Evolutionary conservation across 225 moss, liverwort and hornwort genomes (phyloP).

Genomic region (Rhytidiadelphus loreus): DNA sequence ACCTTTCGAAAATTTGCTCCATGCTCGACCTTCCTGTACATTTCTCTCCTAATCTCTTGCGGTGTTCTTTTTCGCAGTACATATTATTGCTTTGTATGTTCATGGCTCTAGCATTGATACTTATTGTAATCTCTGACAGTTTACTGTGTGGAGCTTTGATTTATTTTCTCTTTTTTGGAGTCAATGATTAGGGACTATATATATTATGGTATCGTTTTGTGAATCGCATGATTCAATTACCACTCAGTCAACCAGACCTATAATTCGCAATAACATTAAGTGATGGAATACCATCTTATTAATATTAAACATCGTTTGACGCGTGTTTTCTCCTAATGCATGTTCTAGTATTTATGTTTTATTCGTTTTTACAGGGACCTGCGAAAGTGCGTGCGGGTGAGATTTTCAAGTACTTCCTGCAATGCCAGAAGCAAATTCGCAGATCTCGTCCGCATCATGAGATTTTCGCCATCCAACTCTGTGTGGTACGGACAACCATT

Average conservation of each 20-base stretch:
- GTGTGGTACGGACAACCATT: conserved; percentile 9
- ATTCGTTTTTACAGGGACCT: conserved; percentile 1
- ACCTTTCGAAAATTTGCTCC: conserved; percentile 5
- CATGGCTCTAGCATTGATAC: neutral
- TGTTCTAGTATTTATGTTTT: neutral
- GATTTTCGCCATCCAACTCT: conserved; percentile 30
- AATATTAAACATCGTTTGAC: neutral
- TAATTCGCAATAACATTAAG: neutral
- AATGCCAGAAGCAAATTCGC: neutral
- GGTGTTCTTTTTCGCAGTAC: neutral
- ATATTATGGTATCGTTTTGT: neutral
- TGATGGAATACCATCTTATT: neutral
- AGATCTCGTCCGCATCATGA: neutral
- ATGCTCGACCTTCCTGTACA: conserved; percentile 29
- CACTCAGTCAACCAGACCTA: conserved; percentile 14
- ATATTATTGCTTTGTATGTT: neutral
- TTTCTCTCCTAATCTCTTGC: neutral
- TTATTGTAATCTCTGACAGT: neutral
- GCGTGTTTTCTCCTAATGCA: neutral
- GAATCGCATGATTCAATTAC: neutral
- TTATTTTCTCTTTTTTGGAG: neutral
- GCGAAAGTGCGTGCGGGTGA: conserved; percentile 9
- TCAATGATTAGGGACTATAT: neutral
- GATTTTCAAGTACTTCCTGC: conserved; percentile 5
- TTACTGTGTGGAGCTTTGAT: neutral